phyloP scores from a whole-genome alignment of 495 filamentous ascomycete species.

The Tuber indicum region DNA sequence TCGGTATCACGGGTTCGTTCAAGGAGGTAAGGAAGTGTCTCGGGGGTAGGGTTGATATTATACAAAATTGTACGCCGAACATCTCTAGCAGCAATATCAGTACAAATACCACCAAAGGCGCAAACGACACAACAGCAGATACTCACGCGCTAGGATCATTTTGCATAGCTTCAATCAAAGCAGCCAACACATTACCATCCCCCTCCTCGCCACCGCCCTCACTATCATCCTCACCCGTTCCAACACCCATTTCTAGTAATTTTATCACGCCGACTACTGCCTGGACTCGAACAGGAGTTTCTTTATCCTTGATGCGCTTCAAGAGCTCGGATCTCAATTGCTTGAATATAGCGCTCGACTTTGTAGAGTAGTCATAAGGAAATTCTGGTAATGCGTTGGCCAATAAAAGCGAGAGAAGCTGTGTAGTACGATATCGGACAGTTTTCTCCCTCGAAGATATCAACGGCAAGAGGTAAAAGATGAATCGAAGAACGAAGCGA shows the following conservation, averaged over 20 bases:
- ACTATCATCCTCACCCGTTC: slow-evolving; percentile 59
- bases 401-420: slow-evolving; percentile 76
- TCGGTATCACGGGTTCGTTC: slow-evolving; percentile 89
- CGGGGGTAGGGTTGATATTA: slow-evolving; percentile 73
- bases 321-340: slow-evolving; percentile 66
- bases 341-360: slow-evolving; percentile 75
- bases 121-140: neutral
- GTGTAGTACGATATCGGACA: slow-evolving; percentile 81
- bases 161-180: slow-evolving; percentile 79
- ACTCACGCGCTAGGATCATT: slow-evolving; percentile 74
- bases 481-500: slow-evolving; percentile 56
- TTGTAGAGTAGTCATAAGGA: slow-evolving; percentile 28
- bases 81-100: slow-evolving; percentile 41
- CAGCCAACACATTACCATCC: slow-evolving; percentile 46
- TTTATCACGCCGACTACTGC: slow-evolving; percentile 85
- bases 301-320: slow-evolving; percentile 85
- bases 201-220: slow-evolving; percentile 43
- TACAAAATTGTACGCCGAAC: slow-evolving; percentile 80
- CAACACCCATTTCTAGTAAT: slow-evolving; percentile 65
- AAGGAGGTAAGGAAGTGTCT: slow-evolving; percentile 81
- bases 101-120: neutral
- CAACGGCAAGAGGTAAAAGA: slow-evolving; percentile 62
- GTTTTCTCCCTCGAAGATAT: slow-evolving; percentile 80
- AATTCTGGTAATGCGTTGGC: slow-evolving; percentile 70
- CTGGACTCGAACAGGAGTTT: slow-evolving; percentile 82